Evolutionary conservation across 441 rosid genomes (phyloP).

Genomic region (Codiaeum variegatum): DNA sequence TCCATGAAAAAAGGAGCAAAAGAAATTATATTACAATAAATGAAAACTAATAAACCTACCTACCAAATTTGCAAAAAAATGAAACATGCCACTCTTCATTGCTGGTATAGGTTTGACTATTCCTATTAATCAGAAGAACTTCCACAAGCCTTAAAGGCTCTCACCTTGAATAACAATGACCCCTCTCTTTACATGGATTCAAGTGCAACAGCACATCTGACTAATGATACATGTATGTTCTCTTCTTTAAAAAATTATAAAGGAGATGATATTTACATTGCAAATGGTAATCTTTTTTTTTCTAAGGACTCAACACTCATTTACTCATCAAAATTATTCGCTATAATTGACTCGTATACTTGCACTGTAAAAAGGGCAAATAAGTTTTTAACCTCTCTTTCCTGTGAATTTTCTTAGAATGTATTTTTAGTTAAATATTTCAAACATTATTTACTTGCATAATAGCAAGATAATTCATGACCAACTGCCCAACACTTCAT

Average conservation of each 20-base stretch:
- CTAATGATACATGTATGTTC: neutral
- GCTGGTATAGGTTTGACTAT: conserved; percentile 13
- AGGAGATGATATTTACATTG: neutral
- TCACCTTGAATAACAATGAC: neutral
- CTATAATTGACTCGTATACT: no score
- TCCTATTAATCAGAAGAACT: conserved; percentile 12
- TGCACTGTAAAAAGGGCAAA: no score
- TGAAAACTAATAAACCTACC: neutral
- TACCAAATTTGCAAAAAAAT: neutral
- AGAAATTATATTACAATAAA: neutral
- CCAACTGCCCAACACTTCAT: no score
- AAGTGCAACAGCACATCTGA: neutral
- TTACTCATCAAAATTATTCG: no score
- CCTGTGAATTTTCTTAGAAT: no score
- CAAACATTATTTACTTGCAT: no score
- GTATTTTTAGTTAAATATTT: no score
- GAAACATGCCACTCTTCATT: neutral
- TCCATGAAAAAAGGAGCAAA: neutral
- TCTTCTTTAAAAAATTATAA: neutral
- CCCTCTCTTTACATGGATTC: neutral
- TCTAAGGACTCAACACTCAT: no score
- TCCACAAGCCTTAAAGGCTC: neutral
- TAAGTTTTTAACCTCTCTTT: no score
- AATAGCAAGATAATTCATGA: no score
- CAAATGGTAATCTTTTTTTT: no score